These are phyloP conservation scores for Candida anutae DNA, from an alignment of 1,139 yeast genomes.

Conservation along the genomic window DNA sequence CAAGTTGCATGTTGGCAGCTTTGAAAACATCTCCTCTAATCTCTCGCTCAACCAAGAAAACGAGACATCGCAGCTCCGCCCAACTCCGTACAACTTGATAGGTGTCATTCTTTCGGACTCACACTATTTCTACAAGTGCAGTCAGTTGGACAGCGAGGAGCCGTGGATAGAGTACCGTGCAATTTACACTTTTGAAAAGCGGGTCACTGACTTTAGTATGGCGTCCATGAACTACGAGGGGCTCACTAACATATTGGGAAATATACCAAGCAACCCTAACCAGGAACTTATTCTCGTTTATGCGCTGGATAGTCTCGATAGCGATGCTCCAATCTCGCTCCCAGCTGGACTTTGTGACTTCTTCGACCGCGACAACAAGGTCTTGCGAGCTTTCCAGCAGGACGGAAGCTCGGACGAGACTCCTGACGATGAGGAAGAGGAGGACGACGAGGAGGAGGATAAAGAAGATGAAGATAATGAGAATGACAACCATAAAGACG, in stretches of 20 bases:
- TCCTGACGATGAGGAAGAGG: constrained; percentile 2
- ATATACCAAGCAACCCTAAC: constrained; percentile 8
- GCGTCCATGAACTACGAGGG: constrained; percentile 15
- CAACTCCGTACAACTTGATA: constrained; percentile 16
- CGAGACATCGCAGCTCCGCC: constrained; percentile 6
- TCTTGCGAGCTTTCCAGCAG: constrained; percentile 3
- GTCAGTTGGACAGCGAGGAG: constrained; percentile 6
- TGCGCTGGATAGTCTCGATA: constrained; percentile 8
- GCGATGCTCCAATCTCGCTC: constrained; percentile 4
- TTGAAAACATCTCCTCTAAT: constrained; percentile 18
- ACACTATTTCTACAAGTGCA: constrained; percentile 18
- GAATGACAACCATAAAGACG: constrained; percentile 1
- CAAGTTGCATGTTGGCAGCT: constrained; percentile 15
- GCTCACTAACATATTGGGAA: constrained; percentile 12
- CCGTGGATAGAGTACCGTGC: constrained; percentile 10
- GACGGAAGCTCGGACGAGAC: constrained; percentile 1
- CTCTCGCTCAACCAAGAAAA: too few relatives aligned
- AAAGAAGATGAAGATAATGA: constrained; percentile 1
- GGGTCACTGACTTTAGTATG: constrained; percentile 11
- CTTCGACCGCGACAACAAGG: constrained; percentile 13
- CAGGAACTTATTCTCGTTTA: constrained; percentile 15
- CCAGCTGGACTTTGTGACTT: constrained; percentile 10
- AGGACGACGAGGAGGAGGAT: constrained; percentile 1
- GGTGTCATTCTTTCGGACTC: constrained; percentile 24
- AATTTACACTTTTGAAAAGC: constrained; percentile 6